phyloP scores from a whole-genome alignment of 257 asterid species.

The Ballota nigra region DNA sequence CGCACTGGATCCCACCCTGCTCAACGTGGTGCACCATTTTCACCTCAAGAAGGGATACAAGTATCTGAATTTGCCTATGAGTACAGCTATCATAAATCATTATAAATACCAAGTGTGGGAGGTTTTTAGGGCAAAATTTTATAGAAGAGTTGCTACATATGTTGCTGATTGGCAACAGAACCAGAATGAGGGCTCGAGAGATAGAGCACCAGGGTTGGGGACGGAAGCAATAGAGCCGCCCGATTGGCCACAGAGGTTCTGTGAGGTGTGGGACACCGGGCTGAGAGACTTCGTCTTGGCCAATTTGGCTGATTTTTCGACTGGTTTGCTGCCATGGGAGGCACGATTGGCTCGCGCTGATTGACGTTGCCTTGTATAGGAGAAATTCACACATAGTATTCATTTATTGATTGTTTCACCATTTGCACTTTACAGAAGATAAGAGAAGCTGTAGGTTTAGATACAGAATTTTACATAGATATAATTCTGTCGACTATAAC shows the following conservation, averaged over 20 bases:
- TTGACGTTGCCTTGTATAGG: constrained; percentile 26
- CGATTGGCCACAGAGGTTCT: constrained; percentile 69
- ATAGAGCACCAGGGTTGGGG: constrained; percentile 89
- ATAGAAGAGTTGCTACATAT: constrained; percentile 83
- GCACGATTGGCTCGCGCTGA: constrained; percentile 16
- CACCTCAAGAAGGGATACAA: constrained; percentile 55
- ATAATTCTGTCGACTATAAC: background rate
- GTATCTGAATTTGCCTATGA: constrained; percentile 61
- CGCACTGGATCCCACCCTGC: constrained; percentile 66
- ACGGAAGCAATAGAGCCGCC: constrained; percentile 90
- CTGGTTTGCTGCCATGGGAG: constrained; percentile 85
- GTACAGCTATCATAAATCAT: constrained; percentile 65
- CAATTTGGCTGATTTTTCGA: constrained; percentile 68
- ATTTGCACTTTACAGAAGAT: constrained; percentile 17
- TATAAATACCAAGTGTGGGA: constrained; percentile 95
- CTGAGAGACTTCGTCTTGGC: constrained; percentile 70
- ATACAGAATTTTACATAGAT: constrained; percentile 17
- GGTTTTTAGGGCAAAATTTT: constrained; percentile 77
- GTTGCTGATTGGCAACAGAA: constrained; percentile 84
- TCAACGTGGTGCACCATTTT: constrained; percentile 89
- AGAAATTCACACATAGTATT: constrained; percentile 11
- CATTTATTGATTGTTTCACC: constrained; percentile 25
- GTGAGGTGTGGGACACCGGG: constrained; percentile 90
- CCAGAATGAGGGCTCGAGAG: constrained; percentile 84
- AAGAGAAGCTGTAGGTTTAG: constrained; percentile 14